phyloP scores from a whole-genome alignment of 2,329 filamentous ascomycete species.

The Pseudocercospora macadamiae region DNA sequence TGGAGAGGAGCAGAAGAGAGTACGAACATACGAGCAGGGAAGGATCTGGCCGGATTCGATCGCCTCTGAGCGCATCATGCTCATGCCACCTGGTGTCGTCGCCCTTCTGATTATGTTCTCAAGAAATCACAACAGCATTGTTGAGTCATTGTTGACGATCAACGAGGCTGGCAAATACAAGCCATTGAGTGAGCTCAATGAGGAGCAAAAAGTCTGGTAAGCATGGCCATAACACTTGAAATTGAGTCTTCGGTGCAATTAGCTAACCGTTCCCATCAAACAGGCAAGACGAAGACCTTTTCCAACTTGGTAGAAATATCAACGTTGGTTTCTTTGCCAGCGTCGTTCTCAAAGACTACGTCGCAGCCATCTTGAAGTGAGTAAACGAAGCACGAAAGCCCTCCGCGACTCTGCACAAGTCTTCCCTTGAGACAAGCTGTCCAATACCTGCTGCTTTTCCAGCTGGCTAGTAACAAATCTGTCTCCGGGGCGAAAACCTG shows the following conservation, averaged over 20 bases:
- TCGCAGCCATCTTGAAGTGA: conserved; percentile 51
- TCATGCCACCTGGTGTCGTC: conserved; percentile 53
- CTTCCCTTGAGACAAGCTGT: too few relatives aligned
- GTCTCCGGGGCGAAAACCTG: too few relatives aligned
- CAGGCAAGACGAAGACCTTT: conserved; percentile 66
- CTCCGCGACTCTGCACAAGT: too few relatives aligned
- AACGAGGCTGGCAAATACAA: conserved; percentile 51
- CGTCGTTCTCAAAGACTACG: conserved; percentile 52
- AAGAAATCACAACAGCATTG: conserved; percentile 51
- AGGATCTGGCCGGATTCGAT: conserved; percentile 49
- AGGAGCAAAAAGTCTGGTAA: conserved; percentile 44
- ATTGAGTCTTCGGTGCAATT: conserved; percentile 39
- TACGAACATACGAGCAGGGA: conserved; percentile 50
- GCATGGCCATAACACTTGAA: conserved; percentile 46
- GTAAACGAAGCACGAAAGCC: too few relatives aligned
- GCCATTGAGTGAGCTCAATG: conserved; percentile 43
- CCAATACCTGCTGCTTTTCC: too few relatives aligned
- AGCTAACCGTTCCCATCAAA: conserved; percentile 32
- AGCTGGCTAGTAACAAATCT: too few relatives aligned
- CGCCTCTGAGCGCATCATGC: conserved; percentile 51
- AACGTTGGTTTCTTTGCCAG: conserved; percentile 53
- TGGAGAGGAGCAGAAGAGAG: conserved; percentile 45
- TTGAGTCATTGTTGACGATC: conserved; percentile 43
- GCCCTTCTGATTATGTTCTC: conserved; percentile 49
- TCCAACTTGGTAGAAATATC: conserved; percentile 51